Percentiles rank a stretch among this genome's conserved stretches.
phyloP scores from a whole-genome alignment of 2,329 filamentous ascomycete species.

The Venturia aucupariae region DNA sequence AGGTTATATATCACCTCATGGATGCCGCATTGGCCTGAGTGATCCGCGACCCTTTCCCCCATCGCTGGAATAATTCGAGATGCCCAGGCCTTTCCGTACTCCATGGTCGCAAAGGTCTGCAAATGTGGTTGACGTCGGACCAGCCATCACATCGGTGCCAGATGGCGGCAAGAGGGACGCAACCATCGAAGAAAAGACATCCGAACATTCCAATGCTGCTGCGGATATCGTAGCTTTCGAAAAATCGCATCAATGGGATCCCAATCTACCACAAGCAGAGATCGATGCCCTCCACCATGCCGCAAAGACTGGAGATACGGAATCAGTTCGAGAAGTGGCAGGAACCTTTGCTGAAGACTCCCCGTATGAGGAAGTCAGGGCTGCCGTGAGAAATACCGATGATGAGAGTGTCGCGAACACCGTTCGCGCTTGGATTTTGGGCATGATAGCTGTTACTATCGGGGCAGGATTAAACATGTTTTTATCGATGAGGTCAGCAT shows the following conservation, averaged over 20 bases:
- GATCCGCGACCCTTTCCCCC: neutral
- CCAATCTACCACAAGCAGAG: conserved; percentile 20
- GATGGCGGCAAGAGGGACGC: neutral
- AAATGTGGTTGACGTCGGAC: neutral
- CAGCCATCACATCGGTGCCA: neutral
- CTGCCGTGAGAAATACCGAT: conserved; percentile 15
- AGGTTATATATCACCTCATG: neutral
- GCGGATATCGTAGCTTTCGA: conserved; percentile 13
- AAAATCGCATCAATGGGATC: conserved; percentile 21
- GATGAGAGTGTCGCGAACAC: conserved; percentile 15
- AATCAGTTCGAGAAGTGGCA: conserved; percentile 15
- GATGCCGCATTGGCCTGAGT: neutral
- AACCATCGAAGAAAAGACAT: neutral
- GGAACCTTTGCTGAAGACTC: conserved; percentile 16
- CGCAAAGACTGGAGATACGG: conserved; percentile 18
- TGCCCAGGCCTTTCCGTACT: neutral
- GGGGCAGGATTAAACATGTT: conserved; percentile 46
- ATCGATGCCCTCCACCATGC: conserved; percentile 19
- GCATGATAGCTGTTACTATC: conserved; percentile 10
- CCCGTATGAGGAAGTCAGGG: conserved; percentile 17
- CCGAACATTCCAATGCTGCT: neutral
- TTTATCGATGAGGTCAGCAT: conserved; percentile 55
- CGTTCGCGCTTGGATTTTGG: conserved; percentile 14
- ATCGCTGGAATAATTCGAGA: neutral
- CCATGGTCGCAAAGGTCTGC: neutral